Conservation (phyloP, 208 protist species). For the Phytomonas francai region DNA sequence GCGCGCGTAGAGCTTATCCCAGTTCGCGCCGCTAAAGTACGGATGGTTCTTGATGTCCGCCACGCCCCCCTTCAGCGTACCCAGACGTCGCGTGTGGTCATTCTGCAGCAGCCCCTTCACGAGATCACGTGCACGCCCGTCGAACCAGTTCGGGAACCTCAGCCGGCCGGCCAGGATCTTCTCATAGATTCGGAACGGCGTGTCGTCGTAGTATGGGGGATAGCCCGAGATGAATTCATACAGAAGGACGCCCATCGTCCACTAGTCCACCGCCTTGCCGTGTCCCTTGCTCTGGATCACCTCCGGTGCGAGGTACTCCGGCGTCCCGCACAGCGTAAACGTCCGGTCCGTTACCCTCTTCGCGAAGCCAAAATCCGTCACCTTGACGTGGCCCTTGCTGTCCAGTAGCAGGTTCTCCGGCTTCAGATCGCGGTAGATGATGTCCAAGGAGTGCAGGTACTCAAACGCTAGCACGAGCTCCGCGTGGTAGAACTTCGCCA, state of each 20-base stretch:
- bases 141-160: conserved; percentile 83
- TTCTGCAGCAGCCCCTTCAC: conserved; percentile 80
- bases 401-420: conserved; percentile 65
- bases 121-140: conserved; percentile 68
- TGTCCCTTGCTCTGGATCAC: conserved; percentile 90
- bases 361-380: conserved; percentile 86
- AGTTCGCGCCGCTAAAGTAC: conserved; percentile 93
- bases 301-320: conserved; percentile 89
- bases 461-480: conserved; percentile 89
- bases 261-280: conserved; percentile 96
- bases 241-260: conserved; percentile 93
- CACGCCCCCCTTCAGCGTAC: conserved; percentile 82
- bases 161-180: conserved; percentile 78
- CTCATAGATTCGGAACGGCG: conserved; percentile 83
- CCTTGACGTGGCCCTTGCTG: conserved; percentile 74
- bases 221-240: conserved; percentile 94
- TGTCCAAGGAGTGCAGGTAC: conserved; percentile 85
- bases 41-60: conserved; percentile 93
- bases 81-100: conserved; percentile 83
- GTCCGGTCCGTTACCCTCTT: conserved; percentile 75
- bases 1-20: conserved; percentile 76
- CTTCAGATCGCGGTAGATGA: conserved; percentile 89
- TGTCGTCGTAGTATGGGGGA: conserved; percentile 91
- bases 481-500: conserved; percentile 89
- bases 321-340: conserved; percentile 87